Evolutionary conservation across 257 asterid genomes (phyloP).

Genomic region (Henckelia pumila): DNA sequence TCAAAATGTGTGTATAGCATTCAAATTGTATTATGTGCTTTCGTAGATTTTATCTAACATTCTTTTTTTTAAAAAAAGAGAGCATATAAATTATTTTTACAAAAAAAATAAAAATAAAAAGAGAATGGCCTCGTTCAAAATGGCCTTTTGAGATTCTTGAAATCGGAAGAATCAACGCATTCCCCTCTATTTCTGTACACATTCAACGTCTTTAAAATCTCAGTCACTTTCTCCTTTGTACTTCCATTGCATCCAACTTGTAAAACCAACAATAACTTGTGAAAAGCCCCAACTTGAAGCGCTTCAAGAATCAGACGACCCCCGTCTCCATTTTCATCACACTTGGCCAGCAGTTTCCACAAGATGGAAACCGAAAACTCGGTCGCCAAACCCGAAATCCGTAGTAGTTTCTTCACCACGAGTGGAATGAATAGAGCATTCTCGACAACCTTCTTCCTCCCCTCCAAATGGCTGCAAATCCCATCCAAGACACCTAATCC

Average conservation of each 20-base stretch:
- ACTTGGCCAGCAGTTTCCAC: slow-evolving; percentile 31
- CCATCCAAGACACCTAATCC: slow-evolving; percentile 37
- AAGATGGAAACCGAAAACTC: slow-evolving; percentile 41
- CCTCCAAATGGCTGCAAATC: slow-evolving; percentile 28
- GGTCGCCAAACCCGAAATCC: slow-evolving; percentile 39
- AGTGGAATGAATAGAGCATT: slow-evolving; percentile 36
- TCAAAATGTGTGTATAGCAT: too few relatives aligned
- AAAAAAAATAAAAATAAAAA: too few relatives aligned
- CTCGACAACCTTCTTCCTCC: slow-evolving; percentile 24
- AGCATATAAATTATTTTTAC: too few relatives aligned
- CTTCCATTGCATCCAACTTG: slow-evolving; percentile 41
- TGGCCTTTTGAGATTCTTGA: slow-evolving; percentile 31
- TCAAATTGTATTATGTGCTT: too few relatives aligned
- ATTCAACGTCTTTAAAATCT: slow-evolving; percentile 38
- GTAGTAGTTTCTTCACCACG: slow-evolving; percentile 37
- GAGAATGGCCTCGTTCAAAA: too few relatives aligned
- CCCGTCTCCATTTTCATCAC: neutral
- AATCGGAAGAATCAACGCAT: slow-evolving; percentile 38
- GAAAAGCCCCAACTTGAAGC: slow-evolving; percentile 41
- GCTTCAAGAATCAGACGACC: slow-evolving; percentile 29
- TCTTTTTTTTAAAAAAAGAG: too few relatives aligned
- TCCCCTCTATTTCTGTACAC: slow-evolving; percentile 32
- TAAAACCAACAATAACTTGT: slow-evolving; percentile 39
- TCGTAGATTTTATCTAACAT: too few relatives aligned
- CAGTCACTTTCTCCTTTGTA: slow-evolving; percentile 39